Evolutionary conservation across 108 stramenopile genomes (phyloP).

Genomic region (Skeletonema tropicum): DNA sequence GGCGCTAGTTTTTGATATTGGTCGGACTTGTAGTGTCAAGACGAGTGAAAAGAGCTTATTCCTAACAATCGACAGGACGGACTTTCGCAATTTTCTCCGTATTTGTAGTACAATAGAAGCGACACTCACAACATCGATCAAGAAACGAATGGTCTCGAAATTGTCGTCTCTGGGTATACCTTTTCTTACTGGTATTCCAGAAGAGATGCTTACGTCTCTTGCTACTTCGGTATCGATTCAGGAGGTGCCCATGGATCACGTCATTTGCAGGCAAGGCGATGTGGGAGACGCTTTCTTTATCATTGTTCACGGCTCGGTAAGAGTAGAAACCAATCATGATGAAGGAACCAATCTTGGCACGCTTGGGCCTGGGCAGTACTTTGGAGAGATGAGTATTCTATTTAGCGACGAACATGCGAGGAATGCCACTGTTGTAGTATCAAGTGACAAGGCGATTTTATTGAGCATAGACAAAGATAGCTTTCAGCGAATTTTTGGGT

Average conservation of each 20-base stretch:
- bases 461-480: conserved; percentile 52
- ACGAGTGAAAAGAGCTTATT: conserved; percentile 54
- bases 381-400: conserved; percentile 84
- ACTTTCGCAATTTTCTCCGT: conserved; percentile 52
- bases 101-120: conserved; percentile 51
- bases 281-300: conserved; percentile 58
- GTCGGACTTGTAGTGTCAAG: conserved; percentile 53
- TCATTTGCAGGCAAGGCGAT: conserved; percentile 56
- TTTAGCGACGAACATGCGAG: conserved; percentile 47
- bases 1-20: conserved; percentile 61
- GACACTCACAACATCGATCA: conserved; percentile 41
- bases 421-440: conserved; percentile 46
- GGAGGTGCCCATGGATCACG: conserved; percentile 44
- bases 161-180: conserved; percentile 55
- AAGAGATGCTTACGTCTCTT: conserved; percentile 37
- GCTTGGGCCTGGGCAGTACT: conserved; percentile 84
- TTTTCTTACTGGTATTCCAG: conserved; percentile 52
- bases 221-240: conserved; percentile 38
- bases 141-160: conserved; percentile 56
- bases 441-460: conserved; percentile 47
- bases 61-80: conserved; percentile 49
- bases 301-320: conserved; percentile 53
- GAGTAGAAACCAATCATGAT: conserved; percentile 29
- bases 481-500: conserved; percentile 49
- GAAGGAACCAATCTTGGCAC: conserved; percentile 69